Percentiles rank a stretch among this genome's conserved stretches.
These are phyloP conservation scores for Aspergillus sp. DNA, from an alignment of 2,329 filamentous ascomycete species.

Conservation along the genomic window DNA sequence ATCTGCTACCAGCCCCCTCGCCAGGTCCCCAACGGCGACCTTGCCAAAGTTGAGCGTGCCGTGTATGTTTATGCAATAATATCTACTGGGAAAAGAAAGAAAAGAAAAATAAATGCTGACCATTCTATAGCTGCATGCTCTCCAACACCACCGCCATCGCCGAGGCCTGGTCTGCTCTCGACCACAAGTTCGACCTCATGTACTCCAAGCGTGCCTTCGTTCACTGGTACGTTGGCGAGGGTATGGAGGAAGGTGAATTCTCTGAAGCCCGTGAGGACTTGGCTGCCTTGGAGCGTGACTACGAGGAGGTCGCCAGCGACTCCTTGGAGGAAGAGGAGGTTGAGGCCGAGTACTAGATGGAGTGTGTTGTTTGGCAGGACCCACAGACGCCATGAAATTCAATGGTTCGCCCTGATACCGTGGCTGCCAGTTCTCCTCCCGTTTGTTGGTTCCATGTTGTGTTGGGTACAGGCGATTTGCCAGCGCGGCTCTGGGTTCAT, in stretches of 20 bases:
- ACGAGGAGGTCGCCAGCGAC: constrained; percentile 96
- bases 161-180: constrained; percentile 94
- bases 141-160: constrained; percentile 92
- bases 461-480: constrained; percentile 19
- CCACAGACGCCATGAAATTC: constrained; percentile 4
- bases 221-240: constrained; percentile 99
- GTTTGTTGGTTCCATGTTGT: constrained; percentile 15
- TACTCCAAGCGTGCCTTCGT: constrained; percentile 99
- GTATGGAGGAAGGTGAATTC: constrained; percentile 99
- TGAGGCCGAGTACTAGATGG: constrained; percentile 79
- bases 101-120: constrained; percentile 17
- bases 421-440: constrained; percentile 6
- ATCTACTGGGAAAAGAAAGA: constrained; percentile 10
- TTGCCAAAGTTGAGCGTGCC: constrained; percentile 96
- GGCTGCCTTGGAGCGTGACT: constrained; percentile 95
- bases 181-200: constrained; percentile 99
- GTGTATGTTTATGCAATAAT: constrained; percentile 61
- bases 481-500: constrained; percentile 22
- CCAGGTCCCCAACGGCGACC: constrained; percentile 92
- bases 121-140: constrained; percentile 74
- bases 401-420: constrained; percentile 3
- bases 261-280: constrained; percentile 98
- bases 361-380: constrained; percentile 15
- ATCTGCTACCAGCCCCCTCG: constrained; percentile 99
- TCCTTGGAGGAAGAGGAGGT: constrained; percentile 83